Percentiles rank a stretch among this genome's conserved stretches.
phyloP scores from a whole-genome alignment of 2,329 filamentous ascomycete genomes.

The Fusarium sp. region DNA sequence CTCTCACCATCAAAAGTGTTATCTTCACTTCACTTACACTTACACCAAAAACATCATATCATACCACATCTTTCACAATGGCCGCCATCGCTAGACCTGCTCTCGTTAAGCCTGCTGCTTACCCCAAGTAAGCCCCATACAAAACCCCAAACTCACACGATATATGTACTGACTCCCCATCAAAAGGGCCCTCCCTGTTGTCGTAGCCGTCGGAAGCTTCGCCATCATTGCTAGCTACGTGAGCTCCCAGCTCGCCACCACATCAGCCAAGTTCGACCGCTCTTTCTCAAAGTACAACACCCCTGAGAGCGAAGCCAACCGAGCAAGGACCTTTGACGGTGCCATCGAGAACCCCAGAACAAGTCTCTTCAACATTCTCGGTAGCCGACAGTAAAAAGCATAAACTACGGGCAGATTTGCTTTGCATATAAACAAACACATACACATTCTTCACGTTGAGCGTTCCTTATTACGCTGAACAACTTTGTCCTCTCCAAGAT shows the following conservation, averaged over 20 bases:
- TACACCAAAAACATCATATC: conserved; percentile 21
- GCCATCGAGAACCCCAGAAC: conserved; percentile 50
- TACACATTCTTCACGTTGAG: conserved; percentile 30
- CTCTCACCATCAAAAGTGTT: not conserved
- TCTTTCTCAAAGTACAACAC: conserved; percentile 55
- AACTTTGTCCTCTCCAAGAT: not conserved
- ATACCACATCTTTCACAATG: conserved; percentile 23
- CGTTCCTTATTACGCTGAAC: conserved; percentile 33
- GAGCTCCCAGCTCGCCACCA: conserved; percentile 48
- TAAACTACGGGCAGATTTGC: not conserved
- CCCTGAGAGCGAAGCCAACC: conserved; percentile 51
- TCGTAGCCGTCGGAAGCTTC: conserved; percentile 39
- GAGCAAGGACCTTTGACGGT: conserved; percentile 50
- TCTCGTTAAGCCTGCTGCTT: conserved; percentile 20
- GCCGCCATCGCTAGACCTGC: conserved; percentile 25
- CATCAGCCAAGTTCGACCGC: conserved; percentile 53
- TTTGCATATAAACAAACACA: conserved; percentile 6
- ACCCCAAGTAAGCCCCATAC: conserved; percentile 32
- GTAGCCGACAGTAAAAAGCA: conserved; percentile 45
- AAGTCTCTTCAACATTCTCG: conserved; percentile 52
- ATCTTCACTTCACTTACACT: conserved; percentile 9
- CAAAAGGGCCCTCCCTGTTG: conserved; percentile 31
- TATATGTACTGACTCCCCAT: conserved; percentile 4
- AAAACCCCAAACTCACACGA: not conserved
- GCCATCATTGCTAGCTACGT: conserved; percentile 50